A percentile compares a stretch with the other conserved stretches of the same genome.
These are phyloP conservation scores for Lojkania enalia DNA, from an alignment of 2,329 filamentous ascomycete genomes.

Conservation along the genomic window DNA sequence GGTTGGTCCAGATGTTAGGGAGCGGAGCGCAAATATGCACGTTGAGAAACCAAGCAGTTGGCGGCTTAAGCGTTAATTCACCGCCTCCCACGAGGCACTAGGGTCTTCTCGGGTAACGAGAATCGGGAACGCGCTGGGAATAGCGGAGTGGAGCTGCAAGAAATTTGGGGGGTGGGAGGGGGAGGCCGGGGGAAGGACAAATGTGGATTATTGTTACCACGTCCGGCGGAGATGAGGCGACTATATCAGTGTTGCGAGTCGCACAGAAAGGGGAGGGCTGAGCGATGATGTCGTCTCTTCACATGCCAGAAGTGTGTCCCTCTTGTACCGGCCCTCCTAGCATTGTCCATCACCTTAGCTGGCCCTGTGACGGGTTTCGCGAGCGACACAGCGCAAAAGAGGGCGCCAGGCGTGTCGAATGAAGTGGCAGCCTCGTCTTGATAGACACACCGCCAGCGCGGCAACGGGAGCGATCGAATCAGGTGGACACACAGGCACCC, in stretches of 20 bases:
- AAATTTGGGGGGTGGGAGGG: slow-evolving; percentile 1
- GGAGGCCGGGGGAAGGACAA: slow-evolving; percentile 8
- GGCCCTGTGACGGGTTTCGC: slow-evolving; percentile 25
- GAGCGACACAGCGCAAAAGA: slow-evolving; percentile 4
- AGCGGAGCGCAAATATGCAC: slow-evolving; percentile 13
- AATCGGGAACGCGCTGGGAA: slow-evolving; percentile 8
- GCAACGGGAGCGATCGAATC: slow-evolving; percentile 37
- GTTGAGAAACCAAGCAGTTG: slow-evolving; percentile 12
- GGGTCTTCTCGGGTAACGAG: slow-evolving; percentile 13
- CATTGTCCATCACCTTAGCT: slow-evolving; percentile 25
- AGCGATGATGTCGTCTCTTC: slow-evolving; percentile 29
- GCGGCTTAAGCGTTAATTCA: slow-evolving; percentile 24
- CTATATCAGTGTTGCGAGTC: slow-evolving; percentile 17
- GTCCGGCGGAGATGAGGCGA: slow-evolving; percentile 8
- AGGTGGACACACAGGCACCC: slow-evolving; percentile 30
- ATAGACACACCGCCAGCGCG: slow-evolving; percentile 28
- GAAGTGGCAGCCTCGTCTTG: slow-evolving; percentile 34
- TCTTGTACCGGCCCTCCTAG: slow-evolving; percentile 9
- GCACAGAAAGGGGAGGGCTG: slow-evolving; percentile 16
- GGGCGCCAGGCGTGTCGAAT: slow-evolving; percentile 23
- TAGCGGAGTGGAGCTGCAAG: slow-evolving; percentile 11
- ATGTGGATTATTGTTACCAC: not conserved
- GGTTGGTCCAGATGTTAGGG: slow-evolving; percentile 12
- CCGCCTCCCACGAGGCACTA: slow-evolving; percentile 19
- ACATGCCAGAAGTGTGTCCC: slow-evolving; percentile 26